Evolutionary conservation across 2,329 filamentous ascomycete genomes (phyloP).

Genomic region (Diplodia intermedia): DNA sequence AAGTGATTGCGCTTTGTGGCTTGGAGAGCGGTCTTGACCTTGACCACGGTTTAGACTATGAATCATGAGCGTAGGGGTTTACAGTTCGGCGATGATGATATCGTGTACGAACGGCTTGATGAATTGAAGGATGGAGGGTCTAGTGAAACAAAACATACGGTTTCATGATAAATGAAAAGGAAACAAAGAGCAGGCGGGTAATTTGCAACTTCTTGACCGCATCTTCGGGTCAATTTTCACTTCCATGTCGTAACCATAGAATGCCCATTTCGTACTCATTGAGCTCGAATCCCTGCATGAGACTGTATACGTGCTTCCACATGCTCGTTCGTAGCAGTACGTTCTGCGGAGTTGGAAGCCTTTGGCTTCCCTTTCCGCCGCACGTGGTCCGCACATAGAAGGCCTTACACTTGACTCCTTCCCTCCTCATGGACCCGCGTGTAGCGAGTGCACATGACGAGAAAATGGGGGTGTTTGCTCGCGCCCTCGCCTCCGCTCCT

Average conservation of each 20-base stretch:
- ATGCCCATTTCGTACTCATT: neutral
- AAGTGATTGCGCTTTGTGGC: neutral
- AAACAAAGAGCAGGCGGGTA: neutral
- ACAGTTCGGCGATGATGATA: too few species aligned
- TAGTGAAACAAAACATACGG: neutral
- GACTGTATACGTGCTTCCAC: neutral
- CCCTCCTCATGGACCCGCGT: slow-evolving; percentile 45
- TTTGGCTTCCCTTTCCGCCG: too few species aligned
- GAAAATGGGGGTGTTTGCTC: slow-evolving; percentile 43
- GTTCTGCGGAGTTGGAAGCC: too few species aligned
- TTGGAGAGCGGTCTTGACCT: neutral
- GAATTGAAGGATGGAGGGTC: neutral
- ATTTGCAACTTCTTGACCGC: neutral
- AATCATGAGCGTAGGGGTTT: neutral
- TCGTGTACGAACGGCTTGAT: neutral
- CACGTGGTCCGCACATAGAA: neutral
- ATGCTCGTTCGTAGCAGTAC: neutral
- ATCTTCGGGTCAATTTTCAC: neutral
- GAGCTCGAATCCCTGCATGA: neutral
- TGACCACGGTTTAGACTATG: neutral
- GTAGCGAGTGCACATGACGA: slow-evolving; percentile 43
- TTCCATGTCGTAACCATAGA: neutral
- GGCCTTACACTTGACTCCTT: neutral
- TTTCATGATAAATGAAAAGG: neutral
- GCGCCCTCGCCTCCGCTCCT: slow-evolving; percentile 4